A percentile compares a stretch with the other conserved stretches of the same genome.
These are phyloP conservation scores for Paramecium pentaurelia DNA, from an alignment of 73 alveolate genomes.

Conservation along the genomic window DNA sequence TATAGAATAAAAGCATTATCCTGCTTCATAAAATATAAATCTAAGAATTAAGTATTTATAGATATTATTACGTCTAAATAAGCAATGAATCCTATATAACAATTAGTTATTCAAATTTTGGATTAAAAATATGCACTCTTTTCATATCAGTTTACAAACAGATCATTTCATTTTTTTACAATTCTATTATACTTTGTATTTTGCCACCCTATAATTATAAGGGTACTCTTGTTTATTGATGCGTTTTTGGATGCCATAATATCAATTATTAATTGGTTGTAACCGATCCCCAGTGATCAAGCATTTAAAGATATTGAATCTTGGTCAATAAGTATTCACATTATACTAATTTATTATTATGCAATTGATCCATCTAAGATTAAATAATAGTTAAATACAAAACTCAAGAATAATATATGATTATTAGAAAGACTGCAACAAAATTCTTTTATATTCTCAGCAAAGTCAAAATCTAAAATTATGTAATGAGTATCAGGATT, in stretches of 20 bases:
- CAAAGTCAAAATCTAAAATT: conserved; percentile 38
- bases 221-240: neutral
- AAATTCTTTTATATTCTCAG: conserved; percentile 18
- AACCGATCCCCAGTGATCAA: conserved; percentile 16
- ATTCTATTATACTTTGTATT: neutral
- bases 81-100: conserved; percentile 6
- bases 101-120: neutral
- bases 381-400: neutral
- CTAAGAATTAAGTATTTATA: neutral
- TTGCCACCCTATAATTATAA: neutral
- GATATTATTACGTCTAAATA: neutral
- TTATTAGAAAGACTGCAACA: neutral
- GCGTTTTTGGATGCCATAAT: neutral
- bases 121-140: conserved; percentile 24
- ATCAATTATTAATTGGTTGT: neutral
- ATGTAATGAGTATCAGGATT: conserved; percentile 18
- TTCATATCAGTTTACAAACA: conserved; percentile 36
- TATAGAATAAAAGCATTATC: conserved; percentile 23
- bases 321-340: conserved; percentile 19
- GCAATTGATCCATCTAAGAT: conserved; percentile 2
- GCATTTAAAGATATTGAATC: neutral
- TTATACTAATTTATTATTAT: neutral
- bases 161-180: neutral
- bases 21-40: neutral
- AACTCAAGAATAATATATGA: neutral